These are phyloP conservation scores for Asterophora lycoperdoides DNA, from an alignment of 768 basidiomycete genomes.

Conservation along the genomic window DNA sequence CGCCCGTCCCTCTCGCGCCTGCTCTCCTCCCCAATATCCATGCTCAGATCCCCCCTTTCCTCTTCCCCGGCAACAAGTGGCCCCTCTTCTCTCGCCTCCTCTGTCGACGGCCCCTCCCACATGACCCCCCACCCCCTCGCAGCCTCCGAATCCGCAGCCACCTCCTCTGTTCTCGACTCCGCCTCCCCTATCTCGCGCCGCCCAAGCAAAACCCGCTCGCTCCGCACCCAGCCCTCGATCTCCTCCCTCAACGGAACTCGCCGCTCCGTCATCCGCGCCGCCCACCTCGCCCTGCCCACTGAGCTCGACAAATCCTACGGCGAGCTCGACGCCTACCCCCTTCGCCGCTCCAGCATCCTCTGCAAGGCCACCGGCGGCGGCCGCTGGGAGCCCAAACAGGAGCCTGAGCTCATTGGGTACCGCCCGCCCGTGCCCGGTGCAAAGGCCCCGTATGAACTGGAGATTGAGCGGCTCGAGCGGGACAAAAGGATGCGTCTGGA, in stretches of 20 bases:
- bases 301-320: slow-evolving; percentile 52
- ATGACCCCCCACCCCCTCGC: slow-evolving; percentile 14
- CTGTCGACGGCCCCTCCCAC: slow-evolving; percentile 12
- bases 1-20: slow-evolving; percentile 33
- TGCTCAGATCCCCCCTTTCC: slow-evolving; percentile 34
- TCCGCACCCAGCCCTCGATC: slow-evolving; percentile 29
- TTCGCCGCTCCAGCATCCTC: slow-evolving; percentile 57
- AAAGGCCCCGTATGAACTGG: slow-evolving; percentile 64
- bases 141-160: slow-evolving; percentile 15
- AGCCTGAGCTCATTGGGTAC: slow-evolving; percentile 40
- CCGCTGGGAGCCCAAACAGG: slow-evolving; percentile 70
- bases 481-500: slow-evolving; percentile 42
- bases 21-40: slow-evolving; percentile 36
- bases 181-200: slow-evolving; percentile 22
- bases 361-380: slow-evolving; percentile 81
- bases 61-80: slow-evolving; percentile 30
- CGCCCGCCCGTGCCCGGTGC: slow-evolving; percentile 60
- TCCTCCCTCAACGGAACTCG: slow-evolving; percentile 33
- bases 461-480: slow-evolving; percentile 64
- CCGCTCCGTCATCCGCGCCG: slow-evolving; percentile 27
- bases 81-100: slow-evolving; percentile 29
- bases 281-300: slow-evolving; percentile 36
- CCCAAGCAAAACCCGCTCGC: slow-evolving; percentile 22
- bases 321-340: slow-evolving; percentile 71
- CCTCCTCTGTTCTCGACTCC: slow-evolving; percentile 19